Evolutionary conservation across 2,329 filamentous ascomycete species (phyloP).

Genomic region (Fusarium sp.): DNA sequence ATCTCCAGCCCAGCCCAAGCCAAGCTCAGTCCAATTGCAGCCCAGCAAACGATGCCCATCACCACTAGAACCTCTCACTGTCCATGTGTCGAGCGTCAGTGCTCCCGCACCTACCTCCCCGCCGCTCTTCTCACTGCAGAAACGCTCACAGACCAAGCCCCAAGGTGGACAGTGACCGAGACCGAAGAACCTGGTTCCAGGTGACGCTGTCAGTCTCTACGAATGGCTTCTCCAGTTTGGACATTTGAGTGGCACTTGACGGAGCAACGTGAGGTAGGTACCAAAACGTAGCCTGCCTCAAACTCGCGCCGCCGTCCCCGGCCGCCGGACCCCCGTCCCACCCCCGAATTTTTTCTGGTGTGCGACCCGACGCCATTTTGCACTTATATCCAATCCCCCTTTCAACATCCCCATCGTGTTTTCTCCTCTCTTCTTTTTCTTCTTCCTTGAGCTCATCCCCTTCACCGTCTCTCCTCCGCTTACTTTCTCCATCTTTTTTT

Average conservation of each 20-base stretch:
- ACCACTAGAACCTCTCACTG: neutral
- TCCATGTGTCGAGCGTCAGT: constrained; percentile 25
- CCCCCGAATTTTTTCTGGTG: constrained; percentile 33
- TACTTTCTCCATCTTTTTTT: neutral
- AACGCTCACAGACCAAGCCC: constrained; percentile 39
- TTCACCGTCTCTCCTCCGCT: constrained; percentile 20
- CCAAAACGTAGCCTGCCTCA: constrained; percentile 4
- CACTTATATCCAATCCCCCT: constrained; percentile 43
- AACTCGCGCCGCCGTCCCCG: constrained; percentile 6
- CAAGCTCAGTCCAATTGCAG: constrained; percentile 33
- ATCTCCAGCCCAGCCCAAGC: constrained; percentile 4
- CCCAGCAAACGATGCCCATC: constrained; percentile 9
- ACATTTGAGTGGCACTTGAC: neutral
- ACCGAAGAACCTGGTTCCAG: constrained; percentile 7
- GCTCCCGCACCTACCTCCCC: constrained; percentile 17
- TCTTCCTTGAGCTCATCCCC: constrained; percentile 13
- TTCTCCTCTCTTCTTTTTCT: constrained; percentile 14
- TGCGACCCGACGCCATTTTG: constrained; percentile 26
- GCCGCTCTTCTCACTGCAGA: constrained; percentile 19
- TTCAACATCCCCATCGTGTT: constrained; percentile 29
- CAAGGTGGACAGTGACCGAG: neutral
- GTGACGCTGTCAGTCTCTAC: constrained; percentile 10
- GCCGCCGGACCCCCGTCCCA: constrained; percentile 18
- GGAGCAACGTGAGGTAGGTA: neutral
- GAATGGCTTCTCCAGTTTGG: constrained; percentile 24